Evolutionary conservation across 2,329 filamentous ascomycete species (phyloP).

Genomic region (Sporothrix luriei): DNA sequence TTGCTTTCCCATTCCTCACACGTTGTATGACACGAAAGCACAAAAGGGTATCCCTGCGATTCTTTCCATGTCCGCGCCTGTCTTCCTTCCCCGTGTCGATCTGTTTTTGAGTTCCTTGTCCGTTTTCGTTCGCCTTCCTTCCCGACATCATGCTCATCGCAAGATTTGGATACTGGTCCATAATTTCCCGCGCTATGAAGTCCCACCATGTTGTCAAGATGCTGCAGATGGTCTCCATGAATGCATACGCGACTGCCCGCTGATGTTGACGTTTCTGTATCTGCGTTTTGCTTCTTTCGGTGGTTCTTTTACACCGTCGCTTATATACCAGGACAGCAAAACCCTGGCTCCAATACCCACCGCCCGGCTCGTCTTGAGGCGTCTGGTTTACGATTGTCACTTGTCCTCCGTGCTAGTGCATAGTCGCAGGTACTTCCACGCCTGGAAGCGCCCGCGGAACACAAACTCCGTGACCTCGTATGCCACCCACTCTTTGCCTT

Average conservation of each 20-base stretch:
- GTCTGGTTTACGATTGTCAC: not conserved
- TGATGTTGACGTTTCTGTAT: not conserved
- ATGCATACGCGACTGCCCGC: not conserved
- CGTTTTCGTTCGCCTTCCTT: not conserved
- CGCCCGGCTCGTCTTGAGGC: not conserved
- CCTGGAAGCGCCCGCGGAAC: not conserved
- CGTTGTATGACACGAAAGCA: not conserved
- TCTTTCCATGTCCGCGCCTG: not conserved
- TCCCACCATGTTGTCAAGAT: not conserved
- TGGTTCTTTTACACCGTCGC: not conserved
- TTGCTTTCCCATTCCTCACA: not conserved
- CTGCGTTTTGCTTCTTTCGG: not conserved
- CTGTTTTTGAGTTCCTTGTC: not conserved
- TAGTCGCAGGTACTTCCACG: not conserved
- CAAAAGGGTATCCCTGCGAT: not conserved
- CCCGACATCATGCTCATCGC: not conserved
- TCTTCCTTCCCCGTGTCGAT: not conserved
- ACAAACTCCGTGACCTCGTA: conserved; percentile 19
- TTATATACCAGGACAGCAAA: not conserved
- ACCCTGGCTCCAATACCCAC: not conserved
- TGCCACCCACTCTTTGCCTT: conserved; percentile 22
- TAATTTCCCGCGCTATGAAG: not conserved
- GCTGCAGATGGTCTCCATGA: not conserved
- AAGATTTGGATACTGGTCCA: not conserved
- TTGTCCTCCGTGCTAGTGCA: conserved; percentile 10